Evolutionary conservation across 139 green algal species (phyloP).

Genomic region (Edaphochlamys debaryana): DNA sequence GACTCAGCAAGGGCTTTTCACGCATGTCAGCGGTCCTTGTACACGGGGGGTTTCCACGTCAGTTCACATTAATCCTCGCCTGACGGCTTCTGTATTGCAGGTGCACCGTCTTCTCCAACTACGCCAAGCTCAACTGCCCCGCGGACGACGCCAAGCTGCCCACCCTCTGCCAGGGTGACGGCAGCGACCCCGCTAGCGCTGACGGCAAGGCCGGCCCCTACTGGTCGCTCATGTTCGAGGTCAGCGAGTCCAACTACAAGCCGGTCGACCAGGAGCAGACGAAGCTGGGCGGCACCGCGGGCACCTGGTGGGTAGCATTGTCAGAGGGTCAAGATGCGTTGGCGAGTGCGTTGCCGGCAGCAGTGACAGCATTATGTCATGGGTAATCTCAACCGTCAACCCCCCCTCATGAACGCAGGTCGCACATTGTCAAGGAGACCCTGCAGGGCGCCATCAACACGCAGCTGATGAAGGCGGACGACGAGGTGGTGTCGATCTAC

Average conservation of each 20-base stretch:
- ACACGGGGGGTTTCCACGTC: too few relatives aligned
- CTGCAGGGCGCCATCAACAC: constrained; percentile 84
- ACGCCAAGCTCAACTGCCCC: constrained; percentile 87
- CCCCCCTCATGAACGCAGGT: too few relatives aligned
- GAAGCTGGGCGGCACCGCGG: constrained; percentile 67
- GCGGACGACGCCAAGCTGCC: constrained; percentile 63
- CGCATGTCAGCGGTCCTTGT: too few relatives aligned
- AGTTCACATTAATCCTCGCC: too few relatives aligned
- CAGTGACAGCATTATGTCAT: too few relatives aligned
- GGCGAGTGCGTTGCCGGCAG: background rate
- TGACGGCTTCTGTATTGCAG: constrained; percentile 27
- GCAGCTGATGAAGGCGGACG: constrained; percentile 65
- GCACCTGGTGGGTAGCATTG: constrained; percentile 54
- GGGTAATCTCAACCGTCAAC: too few relatives aligned
- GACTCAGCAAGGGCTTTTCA: too few relatives aligned
- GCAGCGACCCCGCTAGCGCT: constrained; percentile 31
- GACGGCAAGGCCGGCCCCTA: constrained; percentile 72
- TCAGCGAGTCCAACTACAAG: constrained; percentile 83
- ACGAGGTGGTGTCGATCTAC: constrained; percentile 90
- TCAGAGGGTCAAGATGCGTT: background rate
- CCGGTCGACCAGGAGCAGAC: constrained; percentile 71
- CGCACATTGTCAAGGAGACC: constrained; percentile 79
- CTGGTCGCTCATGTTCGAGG: constrained; percentile 96
- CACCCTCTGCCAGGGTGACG: constrained; percentile 81
- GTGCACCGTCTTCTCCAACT: constrained; percentile 92